phyloP scores from a whole-genome alignment of 1,284 basidiomycete genomes.

The Ustilago hordei region DNA sequence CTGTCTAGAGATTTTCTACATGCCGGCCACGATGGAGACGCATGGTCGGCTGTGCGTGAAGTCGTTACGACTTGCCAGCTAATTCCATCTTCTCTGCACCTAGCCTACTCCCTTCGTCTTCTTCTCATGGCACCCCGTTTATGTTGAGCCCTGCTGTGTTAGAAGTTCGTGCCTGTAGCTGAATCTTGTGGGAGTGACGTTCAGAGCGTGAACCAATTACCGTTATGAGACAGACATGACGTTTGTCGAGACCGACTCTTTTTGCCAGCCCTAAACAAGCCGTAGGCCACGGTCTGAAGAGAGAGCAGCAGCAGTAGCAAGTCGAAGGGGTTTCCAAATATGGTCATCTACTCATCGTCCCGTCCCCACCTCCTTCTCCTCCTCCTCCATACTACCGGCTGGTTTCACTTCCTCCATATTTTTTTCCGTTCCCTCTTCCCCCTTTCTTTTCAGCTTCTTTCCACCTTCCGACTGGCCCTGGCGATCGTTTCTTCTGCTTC shows the following conservation, averaged over 20 bases:
- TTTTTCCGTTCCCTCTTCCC: conserved; percentile 7
- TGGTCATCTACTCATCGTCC: conserved; percentile 9
- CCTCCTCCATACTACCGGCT: conserved; percentile 48
- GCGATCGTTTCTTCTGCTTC: conserved; percentile 14
- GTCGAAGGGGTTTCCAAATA: conserved; percentile 8
- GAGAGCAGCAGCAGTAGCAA: neutral
- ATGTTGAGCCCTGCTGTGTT: neutral
- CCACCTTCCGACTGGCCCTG: conserved; percentile 18
- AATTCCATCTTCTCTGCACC: conserved; percentile 20
- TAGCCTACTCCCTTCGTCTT: neutral
- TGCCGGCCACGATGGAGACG: neutral
- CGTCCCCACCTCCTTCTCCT: conserved; percentile 18
- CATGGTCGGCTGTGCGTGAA: neutral
- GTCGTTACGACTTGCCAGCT: conserved; percentile 12
- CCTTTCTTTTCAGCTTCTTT: conserved; percentile 22
- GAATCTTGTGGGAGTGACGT: neutral
- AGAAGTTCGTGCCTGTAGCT: neutral
- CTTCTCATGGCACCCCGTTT: neutral
- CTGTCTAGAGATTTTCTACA: neutral
- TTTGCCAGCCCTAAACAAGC: neutral
- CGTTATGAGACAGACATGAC: conserved; percentile 21
- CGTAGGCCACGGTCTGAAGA: neutral
- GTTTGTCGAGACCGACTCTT: neutral
- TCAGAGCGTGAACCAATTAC: conserved; percentile 10
- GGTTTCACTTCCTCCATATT: conserved; percentile 31